Evolutionary conservation across 257 asterid species (phyloP).

Genomic region (Thymus quinquecostatus): DNA sequence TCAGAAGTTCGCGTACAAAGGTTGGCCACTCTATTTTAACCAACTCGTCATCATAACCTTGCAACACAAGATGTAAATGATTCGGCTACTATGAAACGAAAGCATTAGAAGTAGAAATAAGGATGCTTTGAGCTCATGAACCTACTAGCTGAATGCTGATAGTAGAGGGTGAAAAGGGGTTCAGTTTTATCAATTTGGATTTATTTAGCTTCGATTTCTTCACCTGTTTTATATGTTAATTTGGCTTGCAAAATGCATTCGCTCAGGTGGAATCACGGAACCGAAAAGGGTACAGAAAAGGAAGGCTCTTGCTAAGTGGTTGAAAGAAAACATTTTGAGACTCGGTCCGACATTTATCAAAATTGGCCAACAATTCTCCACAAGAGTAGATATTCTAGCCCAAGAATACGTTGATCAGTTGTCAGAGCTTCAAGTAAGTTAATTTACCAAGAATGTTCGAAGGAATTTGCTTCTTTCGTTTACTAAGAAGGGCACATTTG

Average conservation of each 20-base stretch:
- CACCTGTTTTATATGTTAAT: constrained; percentile 27
- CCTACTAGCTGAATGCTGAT: background rate
- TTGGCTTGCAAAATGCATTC: constrained; percentile 22
- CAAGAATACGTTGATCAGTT: constrained; percentile 97
- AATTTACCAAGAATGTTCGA: background rate
- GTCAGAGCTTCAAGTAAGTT: constrained; percentile 91
- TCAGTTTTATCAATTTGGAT: background rate
- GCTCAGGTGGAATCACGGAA: constrained; percentile 85
- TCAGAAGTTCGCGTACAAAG: constrained; percentile 84
- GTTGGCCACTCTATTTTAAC: constrained; percentile 46
- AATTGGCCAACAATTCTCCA: constrained; percentile 98
- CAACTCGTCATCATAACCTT: background rate
- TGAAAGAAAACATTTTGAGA: constrained; percentile 89
- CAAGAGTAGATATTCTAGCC: constrained; percentile 98
- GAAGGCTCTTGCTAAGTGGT: constrained; percentile 92
- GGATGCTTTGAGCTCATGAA: background rate
- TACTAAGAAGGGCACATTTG: background rate
- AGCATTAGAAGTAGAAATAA: background rate
- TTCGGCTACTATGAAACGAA: background rate
- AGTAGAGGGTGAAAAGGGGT: background rate
- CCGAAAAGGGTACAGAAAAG: constrained; percentile 64
- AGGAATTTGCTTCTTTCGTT: background rate
- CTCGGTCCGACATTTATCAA: constrained; percentile 97
- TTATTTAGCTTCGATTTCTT: background rate
- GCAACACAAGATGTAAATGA: background rate